Evolutionary conservation across 177 flowering plant genomes (phyloP).

Genomic region (Vitis hybrid): DNA sequence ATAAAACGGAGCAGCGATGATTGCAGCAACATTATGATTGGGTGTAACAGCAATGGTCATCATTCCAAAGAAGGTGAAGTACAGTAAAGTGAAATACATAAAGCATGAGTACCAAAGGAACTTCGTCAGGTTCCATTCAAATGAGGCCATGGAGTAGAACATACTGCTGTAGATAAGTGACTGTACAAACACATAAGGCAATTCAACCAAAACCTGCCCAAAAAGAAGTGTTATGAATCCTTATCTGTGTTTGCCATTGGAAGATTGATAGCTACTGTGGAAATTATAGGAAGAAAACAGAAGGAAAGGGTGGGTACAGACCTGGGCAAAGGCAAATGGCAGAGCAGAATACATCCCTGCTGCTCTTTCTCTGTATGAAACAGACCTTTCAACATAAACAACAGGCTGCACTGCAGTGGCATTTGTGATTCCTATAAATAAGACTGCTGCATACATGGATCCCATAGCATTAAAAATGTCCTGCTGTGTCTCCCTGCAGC

Average conservation of each 20-base stretch:
- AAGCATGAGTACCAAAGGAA: constrained; percentile 80
- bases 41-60: constrained; percentile 96
- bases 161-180: constrained; percentile 61
- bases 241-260: background rate
- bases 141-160: constrained; percentile 86
- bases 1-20: constrained; percentile 88
- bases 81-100: constrained; percentile 86
- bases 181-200: constrained; percentile 87
- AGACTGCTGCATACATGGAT: constrained; percentile 87
- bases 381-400: constrained; percentile 89
- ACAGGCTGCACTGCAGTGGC: constrained; percentile 93
- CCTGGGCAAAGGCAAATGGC: constrained; percentile 98
- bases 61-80: constrained; percentile 97
- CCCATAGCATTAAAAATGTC: constrained; percentile 92
- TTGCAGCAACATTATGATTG: constrained; percentile 87
- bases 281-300: background rate
- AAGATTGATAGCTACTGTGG: background rate
- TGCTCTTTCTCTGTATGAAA: constrained; percentile 93
- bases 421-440: constrained; percentile 90
- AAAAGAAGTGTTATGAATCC: background rate
- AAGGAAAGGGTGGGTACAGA: constrained; percentile 16
- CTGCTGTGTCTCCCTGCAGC: constrained; percentile 73
- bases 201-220: constrained; percentile 81
- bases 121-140: constrained; percentile 70
- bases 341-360: constrained; percentile 96